Evolutionary conservation across 495 filamentous ascomycete species (phyloP).

Genomic region (Daldinia decipiens): DNA sequence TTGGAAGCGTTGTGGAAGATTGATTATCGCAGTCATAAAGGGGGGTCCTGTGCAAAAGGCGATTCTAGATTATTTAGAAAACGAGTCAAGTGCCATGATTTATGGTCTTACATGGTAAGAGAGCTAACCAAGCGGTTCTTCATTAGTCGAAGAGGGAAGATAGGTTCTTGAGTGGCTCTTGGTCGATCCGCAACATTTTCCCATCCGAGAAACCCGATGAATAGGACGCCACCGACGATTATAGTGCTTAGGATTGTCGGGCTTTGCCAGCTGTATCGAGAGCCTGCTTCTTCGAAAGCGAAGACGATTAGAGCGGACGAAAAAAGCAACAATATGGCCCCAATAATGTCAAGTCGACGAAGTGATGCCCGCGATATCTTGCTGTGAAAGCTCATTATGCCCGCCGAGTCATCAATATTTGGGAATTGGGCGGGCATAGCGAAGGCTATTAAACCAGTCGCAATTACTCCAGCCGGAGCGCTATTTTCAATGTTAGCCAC

Average conservation of each 20-base stretch:
- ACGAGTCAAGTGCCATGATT: conserved; percentile 11
- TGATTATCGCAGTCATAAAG: conserved; percentile 45
- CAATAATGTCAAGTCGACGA: conserved; percentile 41
- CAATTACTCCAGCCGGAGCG: conserved; percentile 45
- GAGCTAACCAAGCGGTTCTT: conserved; percentile 44
- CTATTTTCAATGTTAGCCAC: conserved; percentile 29
- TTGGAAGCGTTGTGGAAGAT: conserved; percentile 47
- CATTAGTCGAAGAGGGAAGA: conserved; percentile 46
- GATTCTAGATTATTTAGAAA: conserved; percentile 3
- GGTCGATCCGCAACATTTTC: conserved; percentile 37
- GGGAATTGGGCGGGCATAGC: conserved; percentile 48
- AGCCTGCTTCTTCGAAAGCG: conserved; percentile 47
- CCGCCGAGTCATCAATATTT: conserved; percentile 36
- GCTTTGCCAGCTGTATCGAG: conserved; percentile 42
- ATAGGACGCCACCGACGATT: conserved; percentile 38
- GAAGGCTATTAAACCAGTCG: conserved; percentile 44
- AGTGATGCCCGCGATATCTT: conserved; percentile 27
- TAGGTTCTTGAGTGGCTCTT: conserved; percentile 39
- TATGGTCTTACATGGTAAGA: conserved; percentile 47
- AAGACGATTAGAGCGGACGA: conserved; percentile 47
- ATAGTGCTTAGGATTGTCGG: conserved; percentile 41
- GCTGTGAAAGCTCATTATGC: conserved; percentile 27
- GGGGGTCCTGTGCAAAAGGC: conserved; percentile 46
- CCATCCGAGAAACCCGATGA: conserved; percentile 45
- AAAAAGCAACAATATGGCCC: conserved; percentile 39